A percentile compares a stretch with the other conserved stretches of the same genome.
These are phyloP conservation scores for Aureobasidium sp. DNA, from an alignment of 2,329 filamentous ascomycete genomes.

Conservation along the genomic window DNA sequence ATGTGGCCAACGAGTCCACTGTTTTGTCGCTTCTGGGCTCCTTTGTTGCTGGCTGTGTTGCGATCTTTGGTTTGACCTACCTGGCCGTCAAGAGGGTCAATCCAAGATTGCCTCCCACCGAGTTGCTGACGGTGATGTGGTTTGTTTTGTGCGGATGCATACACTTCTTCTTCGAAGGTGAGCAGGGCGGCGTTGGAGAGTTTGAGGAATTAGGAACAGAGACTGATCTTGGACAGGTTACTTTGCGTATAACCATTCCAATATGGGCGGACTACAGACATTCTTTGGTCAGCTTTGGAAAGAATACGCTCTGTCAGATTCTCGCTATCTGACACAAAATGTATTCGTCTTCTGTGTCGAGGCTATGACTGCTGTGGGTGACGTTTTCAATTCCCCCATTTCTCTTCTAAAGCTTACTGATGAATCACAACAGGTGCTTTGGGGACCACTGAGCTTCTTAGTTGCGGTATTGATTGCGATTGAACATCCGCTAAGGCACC, in stretches of 20 bases:
- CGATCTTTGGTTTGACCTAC: constrained; percentile 53
- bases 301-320: constrained; percentile 82
- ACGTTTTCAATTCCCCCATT: neutral
- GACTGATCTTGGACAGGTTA: constrained; percentile 48
- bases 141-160: constrained; percentile 68
- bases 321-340: constrained; percentile 74
- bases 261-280: constrained; percentile 60
- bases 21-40: constrained; percentile 52
- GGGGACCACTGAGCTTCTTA: constrained; percentile 56
- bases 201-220: neutral
- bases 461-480: constrained; percentile 49
- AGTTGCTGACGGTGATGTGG: constrained; percentile 62
- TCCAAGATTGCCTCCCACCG: constrained; percentile 46
- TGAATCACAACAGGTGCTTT: constrained; percentile 41
- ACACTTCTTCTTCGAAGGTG: constrained; percentile 77
- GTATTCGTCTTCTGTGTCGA: constrained; percentile 85
- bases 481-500: constrained; percentile 51
- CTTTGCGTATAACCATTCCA: constrained; percentile 63
- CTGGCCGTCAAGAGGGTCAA: constrained; percentile 46
- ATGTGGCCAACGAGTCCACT: constrained; percentile 58
- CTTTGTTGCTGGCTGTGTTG: constrained; percentile 52
- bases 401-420: neutral
- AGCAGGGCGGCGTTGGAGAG: constrained; percentile 10
- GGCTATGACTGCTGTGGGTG: constrained; percentile 65
- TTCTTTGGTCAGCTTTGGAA: constrained; percentile 87